A percentile compares a stretch with the other conserved stretches of the same genome.
phyloP scores from a whole-genome alignment of 495 filamentous ascomycete species.

The Chaetomium fimeti region DNA sequence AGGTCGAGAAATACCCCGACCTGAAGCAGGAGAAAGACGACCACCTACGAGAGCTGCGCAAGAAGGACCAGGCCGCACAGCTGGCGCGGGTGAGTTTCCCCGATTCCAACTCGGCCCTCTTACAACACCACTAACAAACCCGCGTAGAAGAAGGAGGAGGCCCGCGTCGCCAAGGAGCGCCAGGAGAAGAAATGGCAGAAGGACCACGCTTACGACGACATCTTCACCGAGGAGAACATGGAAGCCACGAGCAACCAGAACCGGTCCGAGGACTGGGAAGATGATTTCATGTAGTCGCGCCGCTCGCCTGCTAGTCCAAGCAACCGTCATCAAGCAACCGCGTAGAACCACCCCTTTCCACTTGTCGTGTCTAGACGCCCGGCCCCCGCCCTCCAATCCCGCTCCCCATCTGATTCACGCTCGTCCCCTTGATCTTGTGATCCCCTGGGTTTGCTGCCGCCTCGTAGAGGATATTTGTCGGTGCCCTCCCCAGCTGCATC shows the following conservation, averaged over 20 bases:
- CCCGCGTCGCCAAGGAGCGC: slow-evolving; percentile 69
- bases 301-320: not conserved
- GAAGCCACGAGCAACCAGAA: slow-evolving; percentile 66
- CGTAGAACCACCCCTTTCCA: slow-evolving; percentile 12
- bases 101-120: not conserved
- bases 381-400: slow-evolving; percentile 39
- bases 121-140: not conserved
- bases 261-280: slow-evolving; percentile 59
- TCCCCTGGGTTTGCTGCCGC: slow-evolving; percentile 87
- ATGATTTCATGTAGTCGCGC: slow-evolving; percentile 66
- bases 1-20: slow-evolving; percentile 79
- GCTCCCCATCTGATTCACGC: slow-evolving; percentile 50
- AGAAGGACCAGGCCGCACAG: slow-evolving; percentile 63
- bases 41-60: slow-evolving; percentile 62
- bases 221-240: slow-evolving; percentile 67
- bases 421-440: slow-evolving; percentile 58
- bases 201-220: slow-evolving; percentile 91
- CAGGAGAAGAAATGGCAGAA: slow-evolving; percentile 89
- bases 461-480: slow-evolving; percentile 85
- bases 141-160: slow-evolving; percentile 73
- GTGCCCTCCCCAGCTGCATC: slow-evolving; percentile 78
- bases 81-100: slow-evolving; percentile 60
- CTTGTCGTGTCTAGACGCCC: slow-evolving; percentile 12
- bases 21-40: slow-evolving; percentile 76
- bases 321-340: not conserved